phyloP scores from a whole-genome alignment of 2,329 filamentous ascomycete genomes.

The Lojkania enalia region DNA sequence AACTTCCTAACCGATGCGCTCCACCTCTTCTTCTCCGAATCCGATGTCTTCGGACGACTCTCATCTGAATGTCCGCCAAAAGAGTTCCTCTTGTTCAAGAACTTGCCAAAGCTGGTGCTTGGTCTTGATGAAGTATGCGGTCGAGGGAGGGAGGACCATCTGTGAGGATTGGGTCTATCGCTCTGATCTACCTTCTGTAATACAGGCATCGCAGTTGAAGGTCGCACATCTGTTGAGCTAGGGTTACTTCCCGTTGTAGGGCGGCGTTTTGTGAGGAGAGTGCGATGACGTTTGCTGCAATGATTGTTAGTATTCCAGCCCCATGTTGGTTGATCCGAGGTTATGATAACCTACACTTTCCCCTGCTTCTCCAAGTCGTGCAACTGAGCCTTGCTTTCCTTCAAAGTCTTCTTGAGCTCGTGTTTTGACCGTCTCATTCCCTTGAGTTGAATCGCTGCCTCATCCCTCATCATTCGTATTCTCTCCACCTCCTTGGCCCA shows the following conservation, averaged over 20 bases:
- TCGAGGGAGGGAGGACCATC: not conserved
- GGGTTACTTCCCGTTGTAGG: not conserved
- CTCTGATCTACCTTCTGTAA: no score
- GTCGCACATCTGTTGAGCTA: conserved; percentile 7
- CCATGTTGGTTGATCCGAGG: no score
- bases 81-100: not conserved
- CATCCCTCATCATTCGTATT: conserved; percentile 37
- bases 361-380: conserved; percentile 33
- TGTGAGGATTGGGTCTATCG: no score
- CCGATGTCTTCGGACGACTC: not conserved
- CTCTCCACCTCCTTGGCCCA: conserved; percentile 42
- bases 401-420: conserved; percentile 36
- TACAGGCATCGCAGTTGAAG: not conserved
- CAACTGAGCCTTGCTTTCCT: conserved; percentile 37
- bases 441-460: conserved; percentile 37
- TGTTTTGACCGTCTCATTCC: conserved; percentile 35
- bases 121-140: not conserved
- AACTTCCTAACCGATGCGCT: conserved; percentile 1
- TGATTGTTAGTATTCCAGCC: not conserved
- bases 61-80: not conserved
- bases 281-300: conserved; percentile 18
- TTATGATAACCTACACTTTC: no score
- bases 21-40: conserved; percentile 5
- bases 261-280: conserved; percentile 21
- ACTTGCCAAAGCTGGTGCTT: not conserved